phyloP scores from a whole-genome alignment of 805 yeast genomes.

The Candida ovalis region DNA sequence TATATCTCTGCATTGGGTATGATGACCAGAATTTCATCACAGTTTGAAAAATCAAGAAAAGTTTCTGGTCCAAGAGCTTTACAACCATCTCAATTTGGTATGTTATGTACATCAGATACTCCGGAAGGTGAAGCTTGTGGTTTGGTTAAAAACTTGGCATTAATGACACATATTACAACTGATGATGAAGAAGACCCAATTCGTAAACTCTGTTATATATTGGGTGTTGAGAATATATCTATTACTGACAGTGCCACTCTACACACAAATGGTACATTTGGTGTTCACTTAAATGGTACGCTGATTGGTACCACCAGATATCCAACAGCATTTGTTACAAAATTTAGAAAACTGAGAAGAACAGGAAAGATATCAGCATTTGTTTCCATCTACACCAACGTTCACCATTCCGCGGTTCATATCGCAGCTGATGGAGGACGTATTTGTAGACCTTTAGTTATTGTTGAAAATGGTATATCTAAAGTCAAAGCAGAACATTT shows the following conservation, averaged over 20 bases:
- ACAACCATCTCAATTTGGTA: conserved; percentile 98
- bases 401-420: conserved; percentile 90
- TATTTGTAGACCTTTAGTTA: conserved; percentile 93
- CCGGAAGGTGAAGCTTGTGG: conserved; percentile 99
- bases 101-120: conserved; percentile 97
- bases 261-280: conserved; percentile 73
- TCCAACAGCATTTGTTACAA: conserved; percentile 76
- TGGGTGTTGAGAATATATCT: conserved; percentile 88
- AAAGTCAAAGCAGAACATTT: conserved; percentile 73
- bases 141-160: conserved; percentile 90
- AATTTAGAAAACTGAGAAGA: conserved; percentile 79
- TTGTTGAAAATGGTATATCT: conserved; percentile 69
- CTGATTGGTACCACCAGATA: conserved; percentile 84
- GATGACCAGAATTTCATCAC: conserved; percentile 99
- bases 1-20: conserved; percentile 95
- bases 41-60: conserved; percentile 95
- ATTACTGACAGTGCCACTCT: conserved; percentile 79
- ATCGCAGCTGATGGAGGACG: conserved; percentile 99
- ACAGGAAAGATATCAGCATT: conserved; percentile 83
- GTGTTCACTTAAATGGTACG: conserved; percentile 92
- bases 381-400: conserved; percentile 84
- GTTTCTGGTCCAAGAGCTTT: conserved; percentile 98
- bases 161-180: conserved; percentile 98
- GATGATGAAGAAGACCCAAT: conserved; percentile 96
- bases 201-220: conserved; percentile 63